Evolutionary conservation across 148 eudicot species (phyloP).

Genomic region (Nepenthes gracilis): DNA sequence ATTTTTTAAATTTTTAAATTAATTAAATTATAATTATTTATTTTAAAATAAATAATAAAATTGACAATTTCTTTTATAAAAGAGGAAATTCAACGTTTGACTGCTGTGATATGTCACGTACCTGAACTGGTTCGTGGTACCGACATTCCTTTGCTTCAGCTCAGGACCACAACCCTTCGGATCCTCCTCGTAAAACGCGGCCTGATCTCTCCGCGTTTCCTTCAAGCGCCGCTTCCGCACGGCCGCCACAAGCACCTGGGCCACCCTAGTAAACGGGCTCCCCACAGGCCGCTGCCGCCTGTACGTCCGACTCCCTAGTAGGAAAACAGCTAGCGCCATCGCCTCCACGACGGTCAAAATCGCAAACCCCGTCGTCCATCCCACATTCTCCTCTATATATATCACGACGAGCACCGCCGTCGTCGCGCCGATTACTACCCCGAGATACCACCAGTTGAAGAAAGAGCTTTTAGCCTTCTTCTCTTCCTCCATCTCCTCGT

Average conservation of each 20-base stretch:
- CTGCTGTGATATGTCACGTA: constrained; percentile 3
- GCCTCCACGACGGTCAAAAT: constrained; percentile 37
- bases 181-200: constrained; percentile 17
- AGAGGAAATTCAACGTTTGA: neutral
- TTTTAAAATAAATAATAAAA: no score
- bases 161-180: neutral
- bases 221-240: constrained; percentile 29
- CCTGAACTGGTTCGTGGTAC: constrained; percentile 53
- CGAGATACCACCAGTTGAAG: constrained; percentile 83
- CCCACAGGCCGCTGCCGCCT: constrained; percentile 45
- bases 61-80: no score
- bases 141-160: constrained; percentile 12
- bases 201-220: neutral
- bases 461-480: constrained; percentile 50
- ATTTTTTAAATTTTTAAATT: no score
- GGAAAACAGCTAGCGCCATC: constrained; percentile 32
- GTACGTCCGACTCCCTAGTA: constrained; percentile 29
- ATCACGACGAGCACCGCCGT: constrained; percentile 29
- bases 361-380: constrained; percentile 53
- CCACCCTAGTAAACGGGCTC: constrained; percentile 61
- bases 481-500: constrained; percentile 37
- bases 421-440: constrained; percentile 46
- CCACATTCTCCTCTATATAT: constrained; percentile 42
- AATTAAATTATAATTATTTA: no score
- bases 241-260: constrained; percentile 56